Evolutionary conservation across 129 eudicot genomes (phyloP).

Genomic region (Centella asiatica): DNA sequence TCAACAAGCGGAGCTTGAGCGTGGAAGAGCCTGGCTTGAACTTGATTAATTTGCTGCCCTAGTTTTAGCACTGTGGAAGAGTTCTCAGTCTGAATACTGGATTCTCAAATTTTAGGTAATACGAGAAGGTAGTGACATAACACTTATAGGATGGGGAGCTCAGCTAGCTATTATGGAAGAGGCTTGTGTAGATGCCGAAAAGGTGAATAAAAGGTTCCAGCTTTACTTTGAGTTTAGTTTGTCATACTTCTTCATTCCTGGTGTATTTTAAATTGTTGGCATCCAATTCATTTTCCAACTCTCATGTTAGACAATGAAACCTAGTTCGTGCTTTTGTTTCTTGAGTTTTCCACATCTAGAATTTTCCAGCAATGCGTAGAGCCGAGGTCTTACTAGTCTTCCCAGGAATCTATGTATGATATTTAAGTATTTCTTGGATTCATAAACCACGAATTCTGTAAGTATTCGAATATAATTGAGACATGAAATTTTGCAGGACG

Average conservation of each 20-base stretch:
- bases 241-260: neutral
- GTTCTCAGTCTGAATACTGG: conserved; percentile 17
- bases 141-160: conserved; percentile 99
- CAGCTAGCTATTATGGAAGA: conserved; percentile 86
- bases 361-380: neutral
- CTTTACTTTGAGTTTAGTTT: neutral
- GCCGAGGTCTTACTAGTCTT: neutral
- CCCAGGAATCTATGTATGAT: neutral
- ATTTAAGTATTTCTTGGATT: neutral
- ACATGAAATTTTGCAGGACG: conserved; percentile 57
- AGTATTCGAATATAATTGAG: neutral
- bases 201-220: conserved; percentile 28
- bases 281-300: neutral
- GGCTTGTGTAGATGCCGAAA: conserved; percentile 84
- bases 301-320: no score
- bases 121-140: conserved; percentile 84
- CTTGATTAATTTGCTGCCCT: neutral
- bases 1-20: neutral
- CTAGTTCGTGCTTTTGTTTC: neutral
- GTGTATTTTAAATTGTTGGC: neutral
- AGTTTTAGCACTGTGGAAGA: neutral
- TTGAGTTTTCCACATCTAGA: neutral
- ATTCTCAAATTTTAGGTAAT: conserved; percentile 45
- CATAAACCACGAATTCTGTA: no score
- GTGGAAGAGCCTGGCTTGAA: neutral